phyloP scores from a whole-genome alignment of 345 rosid species.

The Pistacia vera region DNA sequence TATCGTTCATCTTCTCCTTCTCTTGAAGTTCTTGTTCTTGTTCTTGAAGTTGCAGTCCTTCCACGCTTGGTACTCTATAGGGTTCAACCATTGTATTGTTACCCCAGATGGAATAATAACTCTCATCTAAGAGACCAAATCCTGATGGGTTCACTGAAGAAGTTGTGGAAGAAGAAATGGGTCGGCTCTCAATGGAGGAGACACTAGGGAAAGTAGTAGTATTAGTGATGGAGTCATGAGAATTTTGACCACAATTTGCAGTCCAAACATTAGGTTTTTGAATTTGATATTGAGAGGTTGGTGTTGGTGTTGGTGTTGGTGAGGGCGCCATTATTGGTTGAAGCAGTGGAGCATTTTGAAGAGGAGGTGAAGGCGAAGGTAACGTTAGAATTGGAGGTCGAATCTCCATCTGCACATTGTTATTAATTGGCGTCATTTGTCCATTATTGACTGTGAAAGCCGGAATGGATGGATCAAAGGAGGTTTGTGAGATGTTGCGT shows the following conservation, averaged over 20 bases:
- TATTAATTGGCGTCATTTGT: not conserved
- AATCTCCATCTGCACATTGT: slow-evolving; percentile 9
- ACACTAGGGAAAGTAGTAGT: slow-evolving; percentile 8
- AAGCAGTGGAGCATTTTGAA: slow-evolving; percentile 1
- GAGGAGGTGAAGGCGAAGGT: slow-evolving; percentile 11
- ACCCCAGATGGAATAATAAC: slow-evolving; percentile 22
- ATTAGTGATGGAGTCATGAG: slow-evolving; percentile 15
- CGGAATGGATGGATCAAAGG: slow-evolving; percentile 22
- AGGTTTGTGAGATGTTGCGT: slow-evolving; percentile 17
- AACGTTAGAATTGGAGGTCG: slow-evolving; percentile 19
- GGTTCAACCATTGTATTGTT: slow-evolving; percentile 11
- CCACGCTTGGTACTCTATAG: slow-evolving; percentile 14
- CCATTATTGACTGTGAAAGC: slow-evolving; percentile 18
- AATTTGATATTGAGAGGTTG: slow-evolving; percentile 10
- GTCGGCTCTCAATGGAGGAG: slow-evolving; percentile 18
- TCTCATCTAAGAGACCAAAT: slow-evolving; percentile 24
- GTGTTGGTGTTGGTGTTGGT: not conserved
- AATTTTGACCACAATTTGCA: slow-evolving; percentile 14
- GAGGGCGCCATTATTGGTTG: slow-evolving; percentile 10
- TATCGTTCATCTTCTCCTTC: not conserved
- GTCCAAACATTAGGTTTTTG: slow-evolving; percentile 25
- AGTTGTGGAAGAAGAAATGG: slow-evolving; percentile 25
- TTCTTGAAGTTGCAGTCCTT: not conserved
- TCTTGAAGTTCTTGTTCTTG: slow-evolving; percentile 12
- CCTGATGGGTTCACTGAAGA: slow-evolving; percentile 17